Conservation (phyloP, 768 basidiomycete species). For the Mycena haematopus region DNA sequence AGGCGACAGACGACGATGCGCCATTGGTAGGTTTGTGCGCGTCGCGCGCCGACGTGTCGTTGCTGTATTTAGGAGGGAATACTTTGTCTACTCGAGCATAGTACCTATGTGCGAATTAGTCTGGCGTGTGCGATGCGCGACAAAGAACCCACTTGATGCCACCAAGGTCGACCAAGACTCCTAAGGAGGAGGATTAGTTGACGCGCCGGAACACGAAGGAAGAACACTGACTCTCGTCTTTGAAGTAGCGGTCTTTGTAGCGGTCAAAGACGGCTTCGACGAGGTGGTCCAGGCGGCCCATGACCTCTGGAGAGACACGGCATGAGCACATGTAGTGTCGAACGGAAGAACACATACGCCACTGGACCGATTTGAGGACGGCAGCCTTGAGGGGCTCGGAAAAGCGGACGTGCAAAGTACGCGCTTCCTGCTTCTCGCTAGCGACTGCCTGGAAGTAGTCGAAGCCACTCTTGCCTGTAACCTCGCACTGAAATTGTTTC, state of each 20-base stretch:
- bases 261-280: slow-evolving; percentile 96
- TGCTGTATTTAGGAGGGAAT: slow-evolving; percentile 65
- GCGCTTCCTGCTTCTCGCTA: slow-evolving; percentile 89
- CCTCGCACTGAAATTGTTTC: slow-evolving; percentile 97
- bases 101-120: slow-evolving; percentile 58
- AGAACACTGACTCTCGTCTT: slow-evolving; percentile 78
- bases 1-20: slow-evolving; percentile 43
- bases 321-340: slow-evolving; percentile 26
- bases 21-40: slow-evolving; percentile 49
- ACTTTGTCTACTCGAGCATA: slow-evolving; percentile 83
- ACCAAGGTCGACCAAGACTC: slow-evolving; percentile 84
- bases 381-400: slow-evolving; percentile 92
- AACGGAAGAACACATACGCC: slow-evolving; percentile 72
- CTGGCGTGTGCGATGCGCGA: slow-evolving; percentile 12
- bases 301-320: slow-evolving; percentile 72
- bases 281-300: slow-evolving; percentile 93
- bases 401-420: slow-evolving; percentile 89
- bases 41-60: slow-evolving; percentile 54
- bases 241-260: slow-evolving; percentile 95
- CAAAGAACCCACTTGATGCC: slow-evolving; percentile 74
- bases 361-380: slow-evolving; percentile 92
- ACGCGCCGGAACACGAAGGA: slow-evolving; percentile 10
- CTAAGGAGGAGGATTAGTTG: slow-evolving; percentile 43
- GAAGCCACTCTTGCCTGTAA: slow-evolving; percentile 91
- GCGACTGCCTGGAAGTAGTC: slow-evolving; percentile 95